These are phyloP conservation scores for Cymbidium sinense DNA, from an alignment of 106 monocot genomes.

Conservation along the genomic window DNA sequence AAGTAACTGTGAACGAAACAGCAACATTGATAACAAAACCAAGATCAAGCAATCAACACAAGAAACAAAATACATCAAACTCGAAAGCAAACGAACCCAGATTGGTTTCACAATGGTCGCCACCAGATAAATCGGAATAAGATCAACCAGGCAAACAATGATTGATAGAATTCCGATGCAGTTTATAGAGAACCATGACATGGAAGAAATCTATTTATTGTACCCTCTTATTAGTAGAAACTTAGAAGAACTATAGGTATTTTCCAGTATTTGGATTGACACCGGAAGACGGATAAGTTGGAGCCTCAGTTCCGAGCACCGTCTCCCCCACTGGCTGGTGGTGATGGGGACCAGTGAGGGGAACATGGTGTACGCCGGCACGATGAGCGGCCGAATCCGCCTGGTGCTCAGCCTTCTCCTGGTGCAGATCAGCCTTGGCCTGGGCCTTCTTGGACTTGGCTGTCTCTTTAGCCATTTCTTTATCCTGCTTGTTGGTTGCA, in stretches of 20 bases:
- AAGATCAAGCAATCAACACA: no score
- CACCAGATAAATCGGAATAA: no score
- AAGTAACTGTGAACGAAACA: no score
- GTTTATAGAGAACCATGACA: no score
- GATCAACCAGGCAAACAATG: no score
- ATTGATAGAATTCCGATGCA: no score
- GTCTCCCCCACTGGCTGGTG: neutral
- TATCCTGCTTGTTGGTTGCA: slow-evolving; percentile 20
- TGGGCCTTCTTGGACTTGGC: slow-evolving; percentile 34
- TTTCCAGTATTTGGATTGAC: neutral
- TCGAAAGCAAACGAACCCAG: no score
- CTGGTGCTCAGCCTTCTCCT: slow-evolving; percentile 7
- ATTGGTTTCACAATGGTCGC: no score
- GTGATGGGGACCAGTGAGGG: neutral
- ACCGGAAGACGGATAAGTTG: neutral
- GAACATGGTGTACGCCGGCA: neutral
- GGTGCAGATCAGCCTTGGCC: slow-evolving; percentile 9
- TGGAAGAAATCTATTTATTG: no score
- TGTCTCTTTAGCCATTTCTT: slow-evolving; percentile 34
- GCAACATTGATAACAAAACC: no score
- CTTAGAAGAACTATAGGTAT: neutral
- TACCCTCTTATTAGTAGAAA: no score
- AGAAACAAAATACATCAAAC: no score
- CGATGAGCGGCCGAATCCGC: neutral
- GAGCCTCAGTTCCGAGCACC: neutral